Percentiles rank a stretch among this genome's conserved stretches.
Evolutionary conservation across 441 rosid species (phyloP).

Genomic region (Populus hybrid): DNA sequence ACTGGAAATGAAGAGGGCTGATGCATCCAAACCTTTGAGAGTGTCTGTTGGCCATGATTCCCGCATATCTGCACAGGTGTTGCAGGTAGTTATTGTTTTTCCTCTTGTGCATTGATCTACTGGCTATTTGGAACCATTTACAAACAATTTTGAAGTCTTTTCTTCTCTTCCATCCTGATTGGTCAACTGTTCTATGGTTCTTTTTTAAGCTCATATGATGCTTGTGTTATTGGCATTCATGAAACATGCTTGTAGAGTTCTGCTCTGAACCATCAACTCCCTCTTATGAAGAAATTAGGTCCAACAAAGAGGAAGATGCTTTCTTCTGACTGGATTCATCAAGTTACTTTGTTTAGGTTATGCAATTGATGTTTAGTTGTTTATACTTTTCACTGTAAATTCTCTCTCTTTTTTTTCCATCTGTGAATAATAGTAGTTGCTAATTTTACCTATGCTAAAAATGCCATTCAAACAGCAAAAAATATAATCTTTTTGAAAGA

Average conservation of each 20-base stretch:
- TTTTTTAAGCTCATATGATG: neutral
- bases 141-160: neutral
- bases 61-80: slow-evolving; percentile 76
- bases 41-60: slow-evolving; percentile 96
- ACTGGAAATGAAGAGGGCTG: slow-evolving; percentile 56
- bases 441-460: neutral
- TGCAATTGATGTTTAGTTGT: neutral
- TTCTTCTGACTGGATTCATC: neutral
- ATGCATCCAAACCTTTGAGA: slow-evolving; percentile 37
- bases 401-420: neutral
- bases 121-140: slow-evolving; percentile 10
- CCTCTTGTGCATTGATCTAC: neutral
- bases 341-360: neutral
- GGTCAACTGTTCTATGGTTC: neutral
- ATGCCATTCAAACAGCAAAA: neutral
- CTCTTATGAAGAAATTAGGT: neutral
- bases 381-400: no score
- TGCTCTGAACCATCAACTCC: neutral
- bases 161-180: neutral
- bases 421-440: neutral
- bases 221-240: no score
- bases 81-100: slow-evolving; percentile 45
- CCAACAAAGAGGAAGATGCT: neutral
- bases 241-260: neutral
- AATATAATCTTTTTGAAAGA: neutral